Evolutionary conservation across 2,329 filamentous ascomycete genomes (phyloP), one percentile per base, ranked within the genome.

Genomic region (Macrophomina pseudophaseolina): DNA sequence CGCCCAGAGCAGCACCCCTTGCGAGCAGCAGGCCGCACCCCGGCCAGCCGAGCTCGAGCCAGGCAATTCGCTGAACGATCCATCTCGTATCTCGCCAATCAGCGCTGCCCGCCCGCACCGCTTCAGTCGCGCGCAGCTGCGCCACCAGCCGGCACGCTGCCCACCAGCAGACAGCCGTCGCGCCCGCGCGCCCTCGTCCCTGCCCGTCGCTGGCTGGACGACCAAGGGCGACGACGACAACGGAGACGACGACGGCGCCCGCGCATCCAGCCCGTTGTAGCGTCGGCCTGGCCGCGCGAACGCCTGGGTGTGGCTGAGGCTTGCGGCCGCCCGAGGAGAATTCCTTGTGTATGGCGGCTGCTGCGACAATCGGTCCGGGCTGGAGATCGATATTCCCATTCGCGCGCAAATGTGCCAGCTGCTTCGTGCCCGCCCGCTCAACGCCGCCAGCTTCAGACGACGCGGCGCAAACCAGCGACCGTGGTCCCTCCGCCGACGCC

Each of bases 61-160:
- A 60, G 56, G 28, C 56, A 60, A 60, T 60, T 60, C 56, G 40
- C 56, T 58, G 53, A 58, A 42, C 35, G 53, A 58, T 58, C 53
- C 49, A 46, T 46, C 56, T 60, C 56, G 56, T 60, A 60, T 60
- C 56, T 60, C 40, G 56, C 56, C 56, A 60, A 60, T 60, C 56
- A 60, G 35, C 53, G 38, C 35, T 35, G 38, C 28, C 14, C 42
- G 40, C 40, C 56, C 56, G 56, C 56, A 60, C 48, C 56, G 40
- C 56, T 60, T 32, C 40, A 46, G 56, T 44, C 56, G 40, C 28
- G 38, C 54, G 56, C 56, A 60, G 56, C 56, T 60, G 56, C 56
- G 56, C 56, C 56, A 60, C 56, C 56, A 28, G 56, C 56, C 40
- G 14, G 56, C 40, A 30, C 9, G 35, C 35, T 60, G 56, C 56